Conservation (phyloP, 371 early-diverging fungal genomes). For the Saksenaea oblongispora region DNA sequence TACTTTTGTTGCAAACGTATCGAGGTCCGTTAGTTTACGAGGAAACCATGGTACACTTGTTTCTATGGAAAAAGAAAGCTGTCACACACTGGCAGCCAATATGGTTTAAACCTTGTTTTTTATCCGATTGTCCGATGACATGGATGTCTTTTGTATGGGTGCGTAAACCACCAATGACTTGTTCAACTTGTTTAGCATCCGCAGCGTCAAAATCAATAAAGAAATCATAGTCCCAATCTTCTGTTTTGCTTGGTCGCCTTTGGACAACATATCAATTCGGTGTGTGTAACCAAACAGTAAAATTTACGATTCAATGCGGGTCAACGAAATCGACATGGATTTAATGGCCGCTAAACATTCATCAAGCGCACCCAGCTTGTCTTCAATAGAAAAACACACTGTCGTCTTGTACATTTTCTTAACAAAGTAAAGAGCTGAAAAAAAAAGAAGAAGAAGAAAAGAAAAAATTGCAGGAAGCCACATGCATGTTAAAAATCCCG, state of each 20-base stretch:
- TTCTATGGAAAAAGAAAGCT: conserved; percentile 2
- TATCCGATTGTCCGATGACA: conserved; percentile 37
- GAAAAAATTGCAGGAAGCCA: too few relatives aligned
- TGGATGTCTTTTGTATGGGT: conserved; percentile 66
- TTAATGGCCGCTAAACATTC: conserved; percentile 79
- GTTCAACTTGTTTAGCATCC: conserved; percentile 53
- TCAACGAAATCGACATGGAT: conserved; percentile 77
- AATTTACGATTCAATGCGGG: conserved; percentile 88
- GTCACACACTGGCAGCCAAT: neutral
- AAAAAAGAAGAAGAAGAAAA: neutral
- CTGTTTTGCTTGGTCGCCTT: conserved; percentile 79
- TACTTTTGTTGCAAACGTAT: conserved; percentile 91
- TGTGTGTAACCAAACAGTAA: conserved; percentile 10
- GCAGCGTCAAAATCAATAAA: conserved; percentile 84
- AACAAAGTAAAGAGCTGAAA: conserved; percentile 9
- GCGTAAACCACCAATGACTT: conserved; percentile 60
- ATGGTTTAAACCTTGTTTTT: conserved; percentile 8
- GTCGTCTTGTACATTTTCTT: conserved; percentile 48
- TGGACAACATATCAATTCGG: too few relatives aligned
- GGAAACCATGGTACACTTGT: conserved; percentile 90
- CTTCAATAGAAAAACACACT: conserved; percentile 81
- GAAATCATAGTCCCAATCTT: conserved; percentile 88
- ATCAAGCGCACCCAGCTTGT: conserved; percentile 87
- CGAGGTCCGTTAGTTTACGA: conserved; percentile 89
- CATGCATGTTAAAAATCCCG: too few relatives aligned